Base-by-base conservation (phyloP, 306 rosid species). In the Citrullus colocynthis region DNA sequence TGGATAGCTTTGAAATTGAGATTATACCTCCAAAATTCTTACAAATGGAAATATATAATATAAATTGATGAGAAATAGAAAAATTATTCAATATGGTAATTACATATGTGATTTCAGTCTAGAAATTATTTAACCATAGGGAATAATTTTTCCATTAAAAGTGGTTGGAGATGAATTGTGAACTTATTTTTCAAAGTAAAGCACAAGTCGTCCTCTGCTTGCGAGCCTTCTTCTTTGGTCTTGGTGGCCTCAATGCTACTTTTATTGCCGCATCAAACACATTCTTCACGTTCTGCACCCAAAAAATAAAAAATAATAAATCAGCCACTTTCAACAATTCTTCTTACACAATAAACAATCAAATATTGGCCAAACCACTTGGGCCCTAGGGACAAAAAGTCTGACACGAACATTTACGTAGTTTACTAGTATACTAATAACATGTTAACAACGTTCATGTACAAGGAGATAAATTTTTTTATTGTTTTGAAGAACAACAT, bases 261-360 rank as follows among this genome's bases (percentile, higher is more conserved):
- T 84, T 84, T 73, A 84, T 81, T 32, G 85, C 87, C 48, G 83
- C 79, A 70, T 84, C 87, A 61, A 84, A 84, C 11, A 84, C 87
- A 11, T 77, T 76, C 49, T 84, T 84, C 73, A 84, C 85, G 51
- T 84, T 84, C 87, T 84, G 59, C 52, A 36, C 52, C 41, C 28
- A 42, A 41, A 2, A 36, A 36, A 36, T 3, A 64, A 5, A n/a
- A 28, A 60, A 18, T 17, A 62, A 30, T n/a, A 24, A 24, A 24
- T 24, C 59, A 56, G 10, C 18, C 13, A 71, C 37, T 48, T 48
- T 39, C 44, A 24, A 24, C 28, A 24, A 24, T 24, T 24, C 28
- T 24, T 24, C 28, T 24, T 24, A 24, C 1, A 1, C 28, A 24
- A 24, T 24, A 24, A 24, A 24, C 28, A 24, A 24, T 24, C 28